These are phyloP conservation scores for Grifola frondosa DNA, from an alignment of 1,284 basidiomycete species.

Conservation along the genomic window DNA sequence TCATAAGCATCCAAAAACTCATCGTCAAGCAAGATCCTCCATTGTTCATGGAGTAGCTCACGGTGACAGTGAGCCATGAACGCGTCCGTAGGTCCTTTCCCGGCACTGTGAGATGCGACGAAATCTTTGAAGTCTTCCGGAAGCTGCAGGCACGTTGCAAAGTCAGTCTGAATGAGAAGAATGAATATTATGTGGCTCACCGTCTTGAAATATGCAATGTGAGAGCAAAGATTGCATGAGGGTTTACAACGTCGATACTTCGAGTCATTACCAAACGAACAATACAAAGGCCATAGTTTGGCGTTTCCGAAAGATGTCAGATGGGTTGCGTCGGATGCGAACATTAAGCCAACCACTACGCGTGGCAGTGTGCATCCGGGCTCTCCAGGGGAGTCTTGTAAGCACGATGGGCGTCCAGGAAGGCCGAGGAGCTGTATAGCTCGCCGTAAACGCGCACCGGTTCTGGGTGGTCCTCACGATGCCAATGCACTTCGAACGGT, in stretches of 20 bases:
- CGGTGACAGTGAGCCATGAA: slow-evolving; percentile 21
- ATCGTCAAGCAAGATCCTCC: slow-evolving; percentile 20
- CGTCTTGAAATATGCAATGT: slow-evolving; percentile 25
- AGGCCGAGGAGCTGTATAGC: background rate
- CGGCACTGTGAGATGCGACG: background rate
- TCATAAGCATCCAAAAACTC: slow-evolving; percentile 22
- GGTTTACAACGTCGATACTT: slow-evolving; percentile 26
- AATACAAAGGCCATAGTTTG: slow-evolving; percentile 33
- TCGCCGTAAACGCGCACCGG: background rate
- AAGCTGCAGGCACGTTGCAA: background rate
- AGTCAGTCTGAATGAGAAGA: background rate
- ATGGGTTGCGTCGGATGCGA: slow-evolving; percentile 3
- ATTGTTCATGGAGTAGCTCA: slow-evolving; percentile 24
- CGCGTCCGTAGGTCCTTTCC: background rate
- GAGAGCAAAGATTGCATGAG: slow-evolving; percentile 13
- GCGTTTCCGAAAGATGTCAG: slow-evolving; percentile 23
- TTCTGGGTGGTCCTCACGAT: too few relatives aligned
- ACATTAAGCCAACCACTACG: slow-evolving; percentile 1
- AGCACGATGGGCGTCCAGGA: background rate
- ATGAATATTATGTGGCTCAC: slow-evolving; percentile 12
- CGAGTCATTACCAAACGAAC: slow-evolving; percentile 29
- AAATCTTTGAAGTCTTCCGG: background rate
- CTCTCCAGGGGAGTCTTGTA: slow-evolving; percentile 4
- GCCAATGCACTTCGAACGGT: background rate
- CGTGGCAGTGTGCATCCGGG: background rate